Evolutionary conservation across 441 rosid genomes (phyloP).

Genomic region (Sinapis alba): DNA sequence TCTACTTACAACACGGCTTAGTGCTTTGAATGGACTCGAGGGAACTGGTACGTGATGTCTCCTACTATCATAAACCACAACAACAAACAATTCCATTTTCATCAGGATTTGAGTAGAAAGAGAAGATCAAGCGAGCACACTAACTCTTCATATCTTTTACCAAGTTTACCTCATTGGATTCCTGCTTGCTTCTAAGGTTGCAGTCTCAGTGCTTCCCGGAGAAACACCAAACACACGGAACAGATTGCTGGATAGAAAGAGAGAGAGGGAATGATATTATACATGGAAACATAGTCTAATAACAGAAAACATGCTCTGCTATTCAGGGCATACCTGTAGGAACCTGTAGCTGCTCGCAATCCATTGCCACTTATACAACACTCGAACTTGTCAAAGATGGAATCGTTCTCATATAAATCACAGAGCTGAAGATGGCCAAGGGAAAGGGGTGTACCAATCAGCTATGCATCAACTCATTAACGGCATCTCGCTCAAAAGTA

Average conservation of each 20-base stretch:
- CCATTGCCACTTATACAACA: constrained; percentile 15
- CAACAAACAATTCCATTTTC: neutral
- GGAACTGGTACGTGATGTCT: constrained; percentile 75
- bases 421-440: constrained; percentile 9
- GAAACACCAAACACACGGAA: constrained; percentile 86
- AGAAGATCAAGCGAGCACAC: neutral
- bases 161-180: constrained; percentile 80
- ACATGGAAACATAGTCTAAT: constrained; percentile 7
- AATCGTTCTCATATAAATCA: constrained; percentile 39
- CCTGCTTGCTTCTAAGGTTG: constrained; percentile 89
- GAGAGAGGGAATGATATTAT: neutral
- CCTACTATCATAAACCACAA: constrained; percentile 52
- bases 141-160: neutral
- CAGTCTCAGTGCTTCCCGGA: constrained; percentile 62
- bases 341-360: constrained; percentile 15
- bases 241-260: constrained; percentile 59
- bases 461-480: neutral
- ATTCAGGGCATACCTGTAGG: neutral
- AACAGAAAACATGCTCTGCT: neutral
- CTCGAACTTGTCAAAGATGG: constrained; percentile 58
- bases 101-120: neutral
- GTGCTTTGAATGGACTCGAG: constrained; percentile 66
- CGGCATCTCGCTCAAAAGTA: neutral
- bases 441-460: neutral
- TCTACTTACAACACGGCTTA: constrained; percentile 69